phyloP scores from a whole-genome alignment of 148 eudicot genomes.

The Camellia lanceoleosa region DNA sequence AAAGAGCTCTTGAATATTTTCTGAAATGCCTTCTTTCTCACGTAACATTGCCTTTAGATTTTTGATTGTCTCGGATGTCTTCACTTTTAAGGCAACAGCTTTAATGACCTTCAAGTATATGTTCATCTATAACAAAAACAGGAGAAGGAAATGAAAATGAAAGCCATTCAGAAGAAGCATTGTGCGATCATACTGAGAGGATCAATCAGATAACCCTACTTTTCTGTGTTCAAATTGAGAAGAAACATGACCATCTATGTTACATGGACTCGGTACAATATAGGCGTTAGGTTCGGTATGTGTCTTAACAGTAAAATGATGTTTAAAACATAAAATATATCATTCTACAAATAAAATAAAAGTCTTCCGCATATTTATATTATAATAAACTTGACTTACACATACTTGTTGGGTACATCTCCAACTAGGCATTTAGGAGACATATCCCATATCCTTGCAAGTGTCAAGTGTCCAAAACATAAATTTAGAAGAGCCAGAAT shows the following conservation, averaged over 20 bases:
- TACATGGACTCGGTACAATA: too few relatives aligned
- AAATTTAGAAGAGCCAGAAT: too few relatives aligned
- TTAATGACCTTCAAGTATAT: constrained; percentile 22
- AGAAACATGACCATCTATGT: not conserved
- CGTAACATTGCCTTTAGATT: constrained; percentile 16
- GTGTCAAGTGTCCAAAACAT: too few relatives aligned
- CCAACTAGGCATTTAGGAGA: too few relatives aligned
- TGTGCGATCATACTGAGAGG: not conserved
- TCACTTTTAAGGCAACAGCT: constrained; percentile 17
- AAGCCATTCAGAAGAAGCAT: not conserved
- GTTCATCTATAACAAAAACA: constrained; percentile 13
- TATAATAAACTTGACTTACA: too few relatives aligned
- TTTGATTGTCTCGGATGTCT: constrained; percentile 3
- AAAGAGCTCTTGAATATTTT: constrained; percentile 23
- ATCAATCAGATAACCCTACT: not conserved
- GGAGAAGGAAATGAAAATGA: not conserved
- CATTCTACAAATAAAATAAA: too few relatives aligned
- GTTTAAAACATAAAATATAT: too few relatives aligned
- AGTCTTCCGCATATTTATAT: too few relatives aligned
- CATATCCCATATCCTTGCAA: too few relatives aligned
- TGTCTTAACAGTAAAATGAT: too few relatives aligned
- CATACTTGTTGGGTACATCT: too few relatives aligned
- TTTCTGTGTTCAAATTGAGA: not conserved
- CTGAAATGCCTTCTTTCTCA: constrained; percentile 19
- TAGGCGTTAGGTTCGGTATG: too few relatives aligned